Conservation (phyloP, 257 asterid genomes). For the Osmanthus fragrans region DNA sequence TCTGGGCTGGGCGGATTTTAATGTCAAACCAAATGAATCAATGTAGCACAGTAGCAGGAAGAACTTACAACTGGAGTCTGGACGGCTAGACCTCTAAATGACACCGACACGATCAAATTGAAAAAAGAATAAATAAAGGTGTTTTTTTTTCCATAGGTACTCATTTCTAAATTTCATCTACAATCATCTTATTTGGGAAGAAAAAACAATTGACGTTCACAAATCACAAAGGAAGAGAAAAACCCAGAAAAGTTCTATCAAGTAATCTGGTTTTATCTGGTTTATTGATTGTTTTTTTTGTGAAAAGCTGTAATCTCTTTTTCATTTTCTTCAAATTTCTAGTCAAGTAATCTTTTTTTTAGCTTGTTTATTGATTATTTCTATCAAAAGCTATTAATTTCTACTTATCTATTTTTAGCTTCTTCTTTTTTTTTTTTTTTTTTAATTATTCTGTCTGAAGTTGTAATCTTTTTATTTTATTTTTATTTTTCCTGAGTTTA, state of each 20-base stretch:
- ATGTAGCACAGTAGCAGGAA: no score
- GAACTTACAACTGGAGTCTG: no score
- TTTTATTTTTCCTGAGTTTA: background rate
- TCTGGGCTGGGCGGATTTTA: no score
- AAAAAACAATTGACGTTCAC: background rate
- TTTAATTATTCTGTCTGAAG: background rate
- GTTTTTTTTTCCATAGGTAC: background rate
- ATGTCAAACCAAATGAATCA: no score
- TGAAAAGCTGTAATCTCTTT: no score
- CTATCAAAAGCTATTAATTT: no score
- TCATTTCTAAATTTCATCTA: background rate
- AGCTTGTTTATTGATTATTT: no score
- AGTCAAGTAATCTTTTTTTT: no score
- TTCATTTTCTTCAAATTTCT: no score
- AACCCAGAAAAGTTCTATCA: background rate
- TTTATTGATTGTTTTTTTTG: no score
- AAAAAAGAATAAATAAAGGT: background rate
- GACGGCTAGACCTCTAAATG: no score
- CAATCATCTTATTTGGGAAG: background rate
- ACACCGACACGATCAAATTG: background rate
- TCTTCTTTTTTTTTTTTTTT: conserved; percentile 11
- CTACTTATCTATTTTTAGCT: conserved; percentile 3
- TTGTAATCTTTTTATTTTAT: background rate
- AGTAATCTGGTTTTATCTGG: no score
- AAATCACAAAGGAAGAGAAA: background rate